phyloP scores from a whole-genome alignment of 208 protist species.

The Leishmania tarentolae region DNA sequence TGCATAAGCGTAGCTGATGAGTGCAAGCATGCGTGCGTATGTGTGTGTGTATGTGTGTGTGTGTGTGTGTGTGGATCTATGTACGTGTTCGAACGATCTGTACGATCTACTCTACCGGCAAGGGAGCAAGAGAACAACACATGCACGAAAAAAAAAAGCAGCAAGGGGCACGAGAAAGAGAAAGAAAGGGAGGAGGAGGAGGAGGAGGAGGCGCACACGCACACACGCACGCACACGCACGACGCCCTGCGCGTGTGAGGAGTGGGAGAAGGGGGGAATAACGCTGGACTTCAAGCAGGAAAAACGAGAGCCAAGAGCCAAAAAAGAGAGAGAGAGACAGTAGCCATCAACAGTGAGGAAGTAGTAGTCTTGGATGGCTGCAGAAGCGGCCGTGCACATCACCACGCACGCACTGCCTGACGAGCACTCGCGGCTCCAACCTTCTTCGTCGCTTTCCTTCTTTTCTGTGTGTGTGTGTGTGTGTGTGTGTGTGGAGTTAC shows the following conservation, averaged over 20 bases:
- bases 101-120: background rate
- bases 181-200: background rate
- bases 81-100: background rate
- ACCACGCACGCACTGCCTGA: background rate
- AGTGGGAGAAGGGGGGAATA: background rate
- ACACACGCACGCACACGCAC: background rate
- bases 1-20: background rate
- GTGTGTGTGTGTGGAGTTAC: background rate
- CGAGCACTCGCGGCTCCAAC: background rate
- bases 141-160: background rate
- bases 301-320: background rate
- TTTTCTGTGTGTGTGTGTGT: background rate
- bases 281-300: background rate
- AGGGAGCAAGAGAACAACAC: background rate
- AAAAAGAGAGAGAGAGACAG: background rate
- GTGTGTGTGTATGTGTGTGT: slow-evolving; percentile 2
- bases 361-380: background rate
- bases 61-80: background rate
- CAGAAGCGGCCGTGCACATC: background rate
- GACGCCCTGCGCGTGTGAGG: background rate
- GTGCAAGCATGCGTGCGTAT: background rate
- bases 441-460: background rate
- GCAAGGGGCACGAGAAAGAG: slow-evolving; percentile 1
- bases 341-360: background rate
- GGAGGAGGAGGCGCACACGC: background rate